Evolutionary conservation across 129 eudicot species (phyloP).

Genomic region (Tagetes erecta): DNA sequence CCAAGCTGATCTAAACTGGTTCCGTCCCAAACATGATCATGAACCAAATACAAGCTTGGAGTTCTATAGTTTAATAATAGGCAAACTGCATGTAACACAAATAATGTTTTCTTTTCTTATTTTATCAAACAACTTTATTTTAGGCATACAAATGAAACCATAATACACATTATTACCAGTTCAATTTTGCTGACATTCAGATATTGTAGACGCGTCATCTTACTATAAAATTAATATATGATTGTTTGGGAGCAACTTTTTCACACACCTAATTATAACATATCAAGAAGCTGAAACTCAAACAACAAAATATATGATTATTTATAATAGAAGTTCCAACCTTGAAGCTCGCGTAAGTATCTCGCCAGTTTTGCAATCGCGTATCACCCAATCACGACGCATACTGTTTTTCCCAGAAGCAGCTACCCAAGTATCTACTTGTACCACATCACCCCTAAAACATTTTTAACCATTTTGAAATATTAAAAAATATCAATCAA

Average conservation of each 20-base stretch:
- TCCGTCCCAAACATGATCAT: too few relatives aligned
- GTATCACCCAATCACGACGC: slow-evolving; percentile 98
- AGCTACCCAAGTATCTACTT: slow-evolving; percentile 98
- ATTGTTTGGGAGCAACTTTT: not conserved
- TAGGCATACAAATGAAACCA: too few relatives aligned
- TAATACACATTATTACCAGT: too few relatives aligned
- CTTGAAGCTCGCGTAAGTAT: slow-evolving; percentile 86
- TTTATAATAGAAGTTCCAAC: slow-evolving; percentile 31
- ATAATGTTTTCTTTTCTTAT: too few relatives aligned
- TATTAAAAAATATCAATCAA: not conserved
- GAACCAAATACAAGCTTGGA: too few relatives aligned
- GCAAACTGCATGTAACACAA: too few relatives aligned
- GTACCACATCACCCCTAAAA: slow-evolving; percentile 93
- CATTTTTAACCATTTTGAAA: not conserved
- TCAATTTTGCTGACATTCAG: not conserved
- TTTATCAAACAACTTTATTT: too few relatives aligned
- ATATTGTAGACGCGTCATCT: too few relatives aligned
- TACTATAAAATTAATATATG: too few relatives aligned
- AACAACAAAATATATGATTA: not conserved
- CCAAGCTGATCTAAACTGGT: too few relatives aligned
- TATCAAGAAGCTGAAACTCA: not conserved
- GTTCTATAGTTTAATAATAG: too few relatives aligned
- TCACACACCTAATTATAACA: not conserved
- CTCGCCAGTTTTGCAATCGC: slow-evolving; percentile 85
- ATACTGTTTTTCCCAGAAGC: slow-evolving; percentile 95